Percentiles rank a stretch among this genome's conserved stretches.
Conservation (phyloP, 352 stramenopile species). For the Phytophthora quininea region DNA sequence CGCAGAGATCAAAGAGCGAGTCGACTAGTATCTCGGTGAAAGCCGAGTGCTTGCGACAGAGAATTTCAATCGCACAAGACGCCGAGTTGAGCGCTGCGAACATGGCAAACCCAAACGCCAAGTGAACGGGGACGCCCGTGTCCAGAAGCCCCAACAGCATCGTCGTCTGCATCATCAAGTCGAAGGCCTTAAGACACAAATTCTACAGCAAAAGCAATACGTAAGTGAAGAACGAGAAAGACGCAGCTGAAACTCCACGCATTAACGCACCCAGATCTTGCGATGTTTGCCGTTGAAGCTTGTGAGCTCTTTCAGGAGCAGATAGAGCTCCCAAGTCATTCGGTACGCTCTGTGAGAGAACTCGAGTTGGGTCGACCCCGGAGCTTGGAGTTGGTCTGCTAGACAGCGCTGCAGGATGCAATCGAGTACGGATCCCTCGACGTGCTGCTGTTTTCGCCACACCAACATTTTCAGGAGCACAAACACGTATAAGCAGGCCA, state of each 20-base stretch:
- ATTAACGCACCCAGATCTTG: slow-evolving; percentile 42
- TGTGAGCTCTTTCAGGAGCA: slow-evolving; percentile 32
- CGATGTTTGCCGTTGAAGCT: slow-evolving; percentile 32
- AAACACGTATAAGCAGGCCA: slow-evolving; percentile 15
- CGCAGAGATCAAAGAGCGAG: slow-evolving; percentile 42
- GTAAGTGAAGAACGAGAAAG: background rate
- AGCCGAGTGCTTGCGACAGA: slow-evolving; percentile 23
- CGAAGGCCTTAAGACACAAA: slow-evolving; percentile 35
- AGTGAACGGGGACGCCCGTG: slow-evolving; percentile 23
- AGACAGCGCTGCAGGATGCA: too few relatives aligned
- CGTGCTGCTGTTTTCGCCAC: slow-evolving; percentile 5
- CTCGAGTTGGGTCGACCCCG: background rate
- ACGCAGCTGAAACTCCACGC: background rate
- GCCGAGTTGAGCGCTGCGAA: slow-evolving; percentile 32
- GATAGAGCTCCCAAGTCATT: slow-evolving; percentile 26
- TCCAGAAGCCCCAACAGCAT: slow-evolving; percentile 38
- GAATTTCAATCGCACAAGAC: slow-evolving; percentile 30
- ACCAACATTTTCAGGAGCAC: slow-evolving; percentile 35
- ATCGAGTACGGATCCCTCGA: too few relatives aligned
- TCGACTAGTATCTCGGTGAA: slow-evolving; percentile 46
- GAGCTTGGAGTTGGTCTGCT: too few relatives aligned
- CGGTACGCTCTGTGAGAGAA: slow-evolving; percentile 1
- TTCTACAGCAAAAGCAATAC: slow-evolving; percentile 29
- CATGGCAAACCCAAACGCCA: slow-evolving; percentile 26
- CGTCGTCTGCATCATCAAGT: slow-evolving; percentile 36